phyloP scores from a whole-genome alignment of 1,284 basidiomycete genomes.

The Tranzscheliella williamsii region DNA sequence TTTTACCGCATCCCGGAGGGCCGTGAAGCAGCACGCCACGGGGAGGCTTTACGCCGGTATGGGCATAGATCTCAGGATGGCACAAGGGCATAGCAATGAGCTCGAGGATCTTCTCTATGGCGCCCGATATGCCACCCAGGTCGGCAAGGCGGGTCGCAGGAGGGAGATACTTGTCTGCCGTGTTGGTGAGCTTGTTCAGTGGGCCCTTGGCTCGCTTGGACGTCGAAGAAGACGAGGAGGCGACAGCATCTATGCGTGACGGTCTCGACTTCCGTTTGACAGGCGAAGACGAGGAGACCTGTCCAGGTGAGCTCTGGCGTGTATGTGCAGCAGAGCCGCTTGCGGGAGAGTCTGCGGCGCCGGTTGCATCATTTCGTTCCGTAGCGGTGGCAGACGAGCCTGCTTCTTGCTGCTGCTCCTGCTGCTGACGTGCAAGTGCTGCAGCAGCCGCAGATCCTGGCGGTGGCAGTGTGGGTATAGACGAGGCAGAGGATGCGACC shows the following conservation, averaged over 20 bases:
- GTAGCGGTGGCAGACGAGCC: constrained; percentile 1
- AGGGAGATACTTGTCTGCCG: constrained; percentile 48
- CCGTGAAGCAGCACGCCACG: constrained; percentile 93
- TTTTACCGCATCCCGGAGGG: constrained; percentile 93
- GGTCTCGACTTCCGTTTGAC: constrained; percentile 50
- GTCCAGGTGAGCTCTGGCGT: constrained; percentile 14
- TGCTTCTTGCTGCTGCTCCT: constrained; percentile 11
- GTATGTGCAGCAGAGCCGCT: constrained; percentile 28
- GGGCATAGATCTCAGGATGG: constrained; percentile 92
- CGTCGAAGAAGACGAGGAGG: constrained; percentile 9
- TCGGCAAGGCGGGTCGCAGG: constrained; percentile 76
- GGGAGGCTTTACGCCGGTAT: constrained; percentile 89
- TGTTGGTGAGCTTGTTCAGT: constrained; percentile 14
- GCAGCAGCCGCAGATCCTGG: constrained; percentile 48
- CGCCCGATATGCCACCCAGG: constrained; percentile 82
- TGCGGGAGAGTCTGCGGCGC: constrained; percentile 8
- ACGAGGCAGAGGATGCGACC: constrained; percentile 13
- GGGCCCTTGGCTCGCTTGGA: constrained; percentile 32
- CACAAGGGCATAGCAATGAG: constrained; percentile 91
- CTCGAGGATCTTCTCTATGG: constrained; percentile 90
- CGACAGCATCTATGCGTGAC: constrained; percentile 23
- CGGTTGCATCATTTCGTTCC: background rate
- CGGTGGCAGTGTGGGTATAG: constrained; percentile 40
- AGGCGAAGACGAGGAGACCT: constrained; percentile 9
- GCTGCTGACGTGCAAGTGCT: constrained; percentile 25